Percentiles rank a stretch among this genome's conserved stretches.
Conservation (phyloP, 257 asterid species). For the Verbena officinalis region DNA sequence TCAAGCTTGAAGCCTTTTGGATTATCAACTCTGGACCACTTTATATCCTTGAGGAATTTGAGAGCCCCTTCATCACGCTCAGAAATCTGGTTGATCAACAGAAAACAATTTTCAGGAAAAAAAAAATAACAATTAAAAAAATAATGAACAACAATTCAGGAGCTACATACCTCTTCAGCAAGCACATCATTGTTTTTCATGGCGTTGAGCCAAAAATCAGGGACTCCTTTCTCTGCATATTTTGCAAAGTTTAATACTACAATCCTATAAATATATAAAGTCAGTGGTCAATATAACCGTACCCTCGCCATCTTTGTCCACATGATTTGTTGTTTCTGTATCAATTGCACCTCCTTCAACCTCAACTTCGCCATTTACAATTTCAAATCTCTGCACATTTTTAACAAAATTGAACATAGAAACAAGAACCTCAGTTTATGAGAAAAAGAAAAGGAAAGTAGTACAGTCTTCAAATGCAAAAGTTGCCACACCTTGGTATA, state of each 20-base stretch:
- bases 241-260: background rate
- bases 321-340: conserved; percentile 16
- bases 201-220: conserved; percentile 69
- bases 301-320: conserved; percentile 26
- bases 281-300: background rate
- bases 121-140: background rate
- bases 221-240: conserved; percentile 60
- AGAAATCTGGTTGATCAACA: conserved; percentile 43
- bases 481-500: conserved; percentile 58
- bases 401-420: background rate
- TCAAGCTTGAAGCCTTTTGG: conserved; percentile 87
- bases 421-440: too few species aligned
- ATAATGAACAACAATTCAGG: background rate
- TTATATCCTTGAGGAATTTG: conserved; percentile 59
- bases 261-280: background rate
- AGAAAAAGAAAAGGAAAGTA: too few species aligned
- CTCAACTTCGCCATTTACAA: conserved; percentile 47
- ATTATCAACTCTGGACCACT: conserved; percentile 68
- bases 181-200: conserved; percentile 64
- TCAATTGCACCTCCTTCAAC: conserved; percentile 33
- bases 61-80: conserved; percentile 74
- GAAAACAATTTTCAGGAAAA: background rate
- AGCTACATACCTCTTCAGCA: conserved; percentile 56
- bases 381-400: conserved; percentile 46
- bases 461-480: too few species aligned